These are phyloP conservation scores for Coemansia erecta DNA, from an alignment of 192 early-diverging fungal species.

Conservation along the genomic window DNA sequence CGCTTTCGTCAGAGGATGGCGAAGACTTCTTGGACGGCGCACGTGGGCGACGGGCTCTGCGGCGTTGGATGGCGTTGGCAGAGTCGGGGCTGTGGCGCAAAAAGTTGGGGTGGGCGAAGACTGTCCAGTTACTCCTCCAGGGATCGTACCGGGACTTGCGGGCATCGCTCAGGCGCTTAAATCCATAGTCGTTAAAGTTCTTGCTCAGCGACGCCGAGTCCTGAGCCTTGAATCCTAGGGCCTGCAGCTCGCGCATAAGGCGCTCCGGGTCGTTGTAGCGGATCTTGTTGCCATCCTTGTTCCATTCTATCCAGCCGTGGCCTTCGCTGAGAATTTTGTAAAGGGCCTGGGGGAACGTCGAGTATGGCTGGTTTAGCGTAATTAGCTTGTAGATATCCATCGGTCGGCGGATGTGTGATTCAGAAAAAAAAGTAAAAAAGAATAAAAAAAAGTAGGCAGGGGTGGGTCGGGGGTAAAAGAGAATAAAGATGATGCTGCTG, in stretches of 20 bases:
- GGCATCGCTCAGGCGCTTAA: conserved; percentile 48
- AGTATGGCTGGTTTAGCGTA: conserved; percentile 36
- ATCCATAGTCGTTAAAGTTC: conserved; percentile 50
- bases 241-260: conserved; percentile 50
- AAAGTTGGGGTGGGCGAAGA: conserved; percentile 40
- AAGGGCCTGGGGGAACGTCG: conserved; percentile 48
- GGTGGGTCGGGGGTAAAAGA: too few species aligned
- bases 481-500: too few species aligned
- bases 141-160: conserved; percentile 51
- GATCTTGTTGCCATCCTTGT: conserved; percentile 39
- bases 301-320: conserved; percentile 49
- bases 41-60: conserved; percentile 37
- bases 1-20: conserved; percentile 30
- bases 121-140: conserved; percentile 32
- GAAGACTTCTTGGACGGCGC: conserved; percentile 30
- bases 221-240: conserved; percentile 50
- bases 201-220: conserved; percentile 52
- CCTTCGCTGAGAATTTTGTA: conserved; percentile 43
- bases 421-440: conserved; percentile 3
- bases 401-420: background rate
- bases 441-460: too few species aligned
- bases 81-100: conserved; percentile 19
- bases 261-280: conserved; percentile 50
- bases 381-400: conserved; percentile 51
- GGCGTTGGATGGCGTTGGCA: conserved; percentile 34